Conservation (phyloP, 1,284 basidiomycete genomes). For the Mycena sp. region DNA sequence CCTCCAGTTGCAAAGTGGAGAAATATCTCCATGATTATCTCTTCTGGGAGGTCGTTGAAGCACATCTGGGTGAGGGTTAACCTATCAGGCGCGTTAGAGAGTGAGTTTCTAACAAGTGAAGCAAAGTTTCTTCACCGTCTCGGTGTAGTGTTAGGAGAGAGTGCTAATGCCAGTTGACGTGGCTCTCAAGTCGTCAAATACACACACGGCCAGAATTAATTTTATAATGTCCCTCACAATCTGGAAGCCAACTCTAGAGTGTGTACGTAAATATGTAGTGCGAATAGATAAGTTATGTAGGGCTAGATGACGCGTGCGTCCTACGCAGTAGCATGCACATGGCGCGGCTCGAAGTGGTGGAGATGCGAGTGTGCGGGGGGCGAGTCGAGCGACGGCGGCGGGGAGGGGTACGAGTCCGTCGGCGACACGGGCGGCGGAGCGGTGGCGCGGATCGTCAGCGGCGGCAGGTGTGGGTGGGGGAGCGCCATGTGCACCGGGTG, state of each 20-base stretch:
- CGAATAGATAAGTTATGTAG: background rate
- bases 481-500: constrained; percentile 14
- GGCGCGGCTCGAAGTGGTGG: constrained; percentile 38
- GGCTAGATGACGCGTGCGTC: background rate
- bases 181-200: background rate
- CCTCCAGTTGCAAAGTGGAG: too few species aligned
- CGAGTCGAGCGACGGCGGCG: constrained; percentile 78
- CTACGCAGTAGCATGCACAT: constrained; percentile 13
- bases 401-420: constrained; percentile 76
- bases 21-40: too few species aligned
- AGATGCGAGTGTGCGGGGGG: constrained; percentile 44
- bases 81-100: too few species aligned
- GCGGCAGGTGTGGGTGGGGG: constrained; percentile 29
- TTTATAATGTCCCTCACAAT: constrained; percentile 7
- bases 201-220: background rate
- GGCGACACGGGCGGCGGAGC: constrained; percentile 47
- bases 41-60: too few species aligned
- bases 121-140: too few species aligned
- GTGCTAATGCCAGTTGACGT: too few species aligned
- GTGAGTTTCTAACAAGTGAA: too few species aligned
- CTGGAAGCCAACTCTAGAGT: constrained; percentile 1
- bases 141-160: too few species aligned
- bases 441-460: constrained; percentile 32
- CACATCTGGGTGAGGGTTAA: too few species aligned
- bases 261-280: constrained; percentile 8